A percentile compares a stretch with the other conserved stretches of the same genome.
phyloP scores from a whole-genome alignment of 2,329 filamentous ascomycete species.

The Fusarium pseudonygamai region DNA sequence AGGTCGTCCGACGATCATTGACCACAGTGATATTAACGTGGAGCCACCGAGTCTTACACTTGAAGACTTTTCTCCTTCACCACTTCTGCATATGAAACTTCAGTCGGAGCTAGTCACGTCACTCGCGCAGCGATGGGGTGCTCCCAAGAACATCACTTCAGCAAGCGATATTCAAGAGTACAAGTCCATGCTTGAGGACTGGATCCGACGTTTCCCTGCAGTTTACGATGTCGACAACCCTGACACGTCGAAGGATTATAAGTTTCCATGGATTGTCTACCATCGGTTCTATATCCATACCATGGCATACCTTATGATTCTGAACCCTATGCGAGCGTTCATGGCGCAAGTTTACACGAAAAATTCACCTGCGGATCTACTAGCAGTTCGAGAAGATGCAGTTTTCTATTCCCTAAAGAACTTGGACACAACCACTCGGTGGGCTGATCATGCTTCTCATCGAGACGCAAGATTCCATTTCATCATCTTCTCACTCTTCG shows the following conservation, averaged over 20 bases:
- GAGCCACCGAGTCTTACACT: conserved; percentile 47
- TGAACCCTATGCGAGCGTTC: conserved; percentile 58
- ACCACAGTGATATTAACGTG: conserved; percentile 46
- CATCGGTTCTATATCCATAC: conserved; percentile 58
- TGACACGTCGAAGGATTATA: conserved; percentile 53
- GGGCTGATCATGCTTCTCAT: conserved; percentile 56
- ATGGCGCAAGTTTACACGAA: conserved; percentile 51
- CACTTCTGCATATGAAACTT: conserved; percentile 49
- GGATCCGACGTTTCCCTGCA: conserved; percentile 54
- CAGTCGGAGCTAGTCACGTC: conserved; percentile 47
- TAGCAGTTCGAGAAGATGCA: conserved; percentile 50
- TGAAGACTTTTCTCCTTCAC: conserved; percentile 46
- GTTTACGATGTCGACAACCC: conserved; percentile 51
- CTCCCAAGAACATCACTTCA: conserved; percentile 40
- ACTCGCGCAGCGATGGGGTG: conserved; percentile 43
- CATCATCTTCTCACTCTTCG: conserved; percentile 61
- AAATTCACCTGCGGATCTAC: conserved; percentile 44
- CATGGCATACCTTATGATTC: conserved; percentile 56
- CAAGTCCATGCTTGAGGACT: conserved; percentile 49
- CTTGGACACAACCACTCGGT: conserved; percentile 50
- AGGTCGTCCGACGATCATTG: conserved; percentile 47
- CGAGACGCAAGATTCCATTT: conserved; percentile 61
- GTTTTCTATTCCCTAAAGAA: conserved; percentile 55
- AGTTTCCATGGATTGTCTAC: conserved; percentile 53
- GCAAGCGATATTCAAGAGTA: conserved; percentile 46